These are phyloP conservation scores for Murraya paniculata DNA, from an alignment of 345 rosid species.

Conservation along the genomic window DNA sequence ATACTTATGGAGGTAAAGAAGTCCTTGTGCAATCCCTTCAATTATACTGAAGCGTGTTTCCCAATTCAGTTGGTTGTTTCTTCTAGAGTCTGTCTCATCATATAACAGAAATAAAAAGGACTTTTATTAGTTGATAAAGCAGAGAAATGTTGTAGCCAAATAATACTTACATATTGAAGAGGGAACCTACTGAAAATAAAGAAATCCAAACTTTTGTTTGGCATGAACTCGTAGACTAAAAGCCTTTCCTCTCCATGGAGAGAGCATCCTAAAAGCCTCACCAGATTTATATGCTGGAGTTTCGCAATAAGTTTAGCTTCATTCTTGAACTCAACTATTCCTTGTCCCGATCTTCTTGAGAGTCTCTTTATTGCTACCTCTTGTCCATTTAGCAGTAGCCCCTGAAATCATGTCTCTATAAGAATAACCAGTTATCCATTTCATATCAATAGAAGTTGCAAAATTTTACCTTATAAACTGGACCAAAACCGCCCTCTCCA, in stretches of 20 bases:
- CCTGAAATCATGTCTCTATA: neutral
- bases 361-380: conserved; percentile 4
- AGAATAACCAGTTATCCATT: neutral
- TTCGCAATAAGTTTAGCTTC: neutral
- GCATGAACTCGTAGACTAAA: neutral
- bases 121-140: neutral
- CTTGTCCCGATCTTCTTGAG: neutral
- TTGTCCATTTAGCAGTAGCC: neutral
- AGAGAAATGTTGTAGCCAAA: neutral
- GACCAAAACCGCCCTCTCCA: conserved; percentile 3
- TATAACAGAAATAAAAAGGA: neutral
- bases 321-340: neutral
- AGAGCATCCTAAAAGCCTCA: conserved; percentile 9
- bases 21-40: conserved; percentile 17
- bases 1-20: conserved; percentile 12
- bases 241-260: neutral
- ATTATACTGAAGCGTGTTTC: neutral
- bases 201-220: conserved; percentile 4
- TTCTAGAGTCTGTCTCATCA: neutral
- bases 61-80: neutral
- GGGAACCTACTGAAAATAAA: neutral
- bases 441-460: neutral
- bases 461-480: neutral
- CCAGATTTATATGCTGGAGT: conserved; percentile 2
- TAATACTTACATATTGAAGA: neutral